Conservation (phyloP, 2,329 filamentous ascomycete genomes). For the Clarireedia homoeocarpa region DNA sequence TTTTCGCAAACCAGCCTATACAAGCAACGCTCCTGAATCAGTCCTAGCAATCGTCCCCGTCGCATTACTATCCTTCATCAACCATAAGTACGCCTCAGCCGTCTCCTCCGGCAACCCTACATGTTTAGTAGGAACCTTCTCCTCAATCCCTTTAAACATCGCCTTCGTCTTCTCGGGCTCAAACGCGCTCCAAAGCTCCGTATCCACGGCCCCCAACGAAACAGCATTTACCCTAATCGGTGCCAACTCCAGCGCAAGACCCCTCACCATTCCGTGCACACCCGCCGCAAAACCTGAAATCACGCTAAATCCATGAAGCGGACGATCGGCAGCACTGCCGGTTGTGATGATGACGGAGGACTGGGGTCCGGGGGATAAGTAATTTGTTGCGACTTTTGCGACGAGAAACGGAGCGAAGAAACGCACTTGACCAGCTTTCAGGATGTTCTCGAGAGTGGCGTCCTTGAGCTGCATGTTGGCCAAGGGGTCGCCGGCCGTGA, state of each 20-base stretch:
- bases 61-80: conserved; percentile 35
- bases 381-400: conserved; percentile 19
- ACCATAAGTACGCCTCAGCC: conserved; percentile 37
- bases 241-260: conserved; percentile 53
- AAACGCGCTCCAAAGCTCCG: conserved; percentile 35
- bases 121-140: conserved; percentile 13
- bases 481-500: conserved; percentile 22
- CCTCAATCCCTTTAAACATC: conserved; percentile 16
- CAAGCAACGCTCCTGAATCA: conserved; percentile 13
- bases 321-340: conserved; percentile 14
- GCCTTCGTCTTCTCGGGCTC: conserved; percentile 31
- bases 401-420: conserved; percentile 23
- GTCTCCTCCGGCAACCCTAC: conserved; percentile 31
- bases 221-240: conserved; percentile 58
- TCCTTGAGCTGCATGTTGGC: conserved; percentile 7
- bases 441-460: conserved; percentile 13
- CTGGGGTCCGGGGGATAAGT: conserved; percentile 13
- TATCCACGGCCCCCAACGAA: conserved; percentile 45
- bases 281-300: conserved; percentile 42
- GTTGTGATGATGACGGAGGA: conserved; percentile 18
- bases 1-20: neutral
- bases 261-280: conserved; percentile 43
- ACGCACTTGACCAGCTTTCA: conserved; percentile 16
- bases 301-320: conserved; percentile 36
- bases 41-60: conserved; percentile 28